Evolutionary conservation across 768 basidiomycete species (phyloP), one percentile per base, ranked within the genome.

Genomic region (Baorangia bicolor): DNA sequence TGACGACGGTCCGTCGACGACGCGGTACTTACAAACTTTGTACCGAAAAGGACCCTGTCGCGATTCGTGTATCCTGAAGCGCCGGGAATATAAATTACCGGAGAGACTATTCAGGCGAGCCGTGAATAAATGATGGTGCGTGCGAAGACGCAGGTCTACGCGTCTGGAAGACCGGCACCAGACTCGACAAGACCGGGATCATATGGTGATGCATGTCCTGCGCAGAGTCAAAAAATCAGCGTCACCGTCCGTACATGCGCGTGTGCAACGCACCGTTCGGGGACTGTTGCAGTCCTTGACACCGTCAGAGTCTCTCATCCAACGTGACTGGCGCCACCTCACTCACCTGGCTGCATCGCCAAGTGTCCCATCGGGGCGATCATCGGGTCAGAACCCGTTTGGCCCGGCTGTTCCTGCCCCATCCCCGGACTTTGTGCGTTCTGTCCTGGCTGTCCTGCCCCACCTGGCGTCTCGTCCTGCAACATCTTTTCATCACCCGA

Each of bases 401-500:
- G 65, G 18, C 51, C 38, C 43, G 55, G 62, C 21, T 66, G 61
- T 3, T 66, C 65, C 38, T 62, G 65, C 9, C 55, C 49, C 30
- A 45, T 38, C 18, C 31, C 46, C 16, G 46, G 20, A 10, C 35
- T 39, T 33, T 55, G 63, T 3, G 20, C 13, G 27, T 46, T 33
- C 46, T 53, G 63, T 2, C 40, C 53, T 2, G 44, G 34, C 30
- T 55, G 53, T 9, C 44, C 60, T 9, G 31, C 41, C 13, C 30
- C 42, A 16, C 42, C 51, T 7, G 49, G 27, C 28, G 60, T 14
- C 23, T 67, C 69, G 20, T 58, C 67, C 28, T 55, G 61, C 40
- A 62, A 14, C 7, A 53, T 62, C 35, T 61, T 59, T 12, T 72
- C 69, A 23, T 66, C 66, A 5, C 53, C 61, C 39, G 51, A 63